These are phyloP conservation scores for Obba rivulosa DNA, from an alignment of 768 basidiomycete species.

Conservation along the genomic window DNA sequence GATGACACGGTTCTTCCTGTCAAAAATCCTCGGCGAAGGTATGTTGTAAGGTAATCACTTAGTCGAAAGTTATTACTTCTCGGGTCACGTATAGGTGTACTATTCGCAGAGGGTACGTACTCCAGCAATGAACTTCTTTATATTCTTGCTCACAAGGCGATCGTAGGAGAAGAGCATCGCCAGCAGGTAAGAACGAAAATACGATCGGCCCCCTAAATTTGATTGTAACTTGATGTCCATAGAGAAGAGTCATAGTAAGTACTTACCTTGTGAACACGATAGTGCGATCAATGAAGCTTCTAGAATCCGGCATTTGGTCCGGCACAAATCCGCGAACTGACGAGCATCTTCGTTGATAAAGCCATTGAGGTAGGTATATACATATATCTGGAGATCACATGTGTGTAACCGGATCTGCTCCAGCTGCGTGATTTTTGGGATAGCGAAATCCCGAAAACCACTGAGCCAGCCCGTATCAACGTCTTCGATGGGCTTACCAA, in stretches of 20 bases:
- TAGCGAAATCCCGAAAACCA: slow-evolving; percentile 22
- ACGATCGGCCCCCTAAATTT: background rate
- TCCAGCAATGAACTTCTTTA: too few relatives aligned
- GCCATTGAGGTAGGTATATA: slow-evolving; percentile 36
- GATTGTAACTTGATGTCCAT: background rate
- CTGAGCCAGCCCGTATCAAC: slow-evolving; percentile 21
- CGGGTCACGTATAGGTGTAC: background rate
- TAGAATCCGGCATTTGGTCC: slow-evolving; percentile 67
- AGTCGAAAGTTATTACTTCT: too few relatives aligned
- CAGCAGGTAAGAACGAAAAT: background rate
- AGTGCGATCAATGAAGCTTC: background rate
- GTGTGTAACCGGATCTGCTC: too few relatives aligned
- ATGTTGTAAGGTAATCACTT: background rate
- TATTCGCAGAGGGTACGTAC: background rate
- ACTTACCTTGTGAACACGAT: background rate
- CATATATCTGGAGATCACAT: background rate
- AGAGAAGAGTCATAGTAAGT: slow-evolving; percentile 3
- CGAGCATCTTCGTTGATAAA: slow-evolving; percentile 53
- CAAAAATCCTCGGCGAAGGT: background rate
- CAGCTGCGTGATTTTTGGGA: slow-evolving; percentile 9
- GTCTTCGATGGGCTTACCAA: slow-evolving; percentile 28
- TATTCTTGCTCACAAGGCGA: too few relatives aligned
- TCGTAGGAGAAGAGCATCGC: slow-evolving; percentile 3
- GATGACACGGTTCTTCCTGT: background rate
- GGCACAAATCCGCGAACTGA: slow-evolving; percentile 51